A percentile compares a stretch with the other conserved stretches of the same genome.
Conservation (phyloP, 331 rosid genomes). For the Quercus lobata region DNA sequence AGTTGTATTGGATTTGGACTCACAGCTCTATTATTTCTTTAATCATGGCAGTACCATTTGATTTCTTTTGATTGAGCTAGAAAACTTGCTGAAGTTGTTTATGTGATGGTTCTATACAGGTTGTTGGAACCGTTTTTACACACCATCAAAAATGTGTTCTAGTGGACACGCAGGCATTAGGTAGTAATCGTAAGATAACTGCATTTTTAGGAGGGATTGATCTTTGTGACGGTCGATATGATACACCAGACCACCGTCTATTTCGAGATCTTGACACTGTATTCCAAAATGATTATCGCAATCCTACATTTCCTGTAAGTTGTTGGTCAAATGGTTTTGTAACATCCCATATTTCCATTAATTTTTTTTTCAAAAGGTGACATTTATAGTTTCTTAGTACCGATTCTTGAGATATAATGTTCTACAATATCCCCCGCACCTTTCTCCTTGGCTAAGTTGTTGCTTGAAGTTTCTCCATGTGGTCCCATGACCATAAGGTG, state of each 20-base stretch:
- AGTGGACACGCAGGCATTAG: conserved; percentile 77
- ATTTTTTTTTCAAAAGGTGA: too few species aligned
- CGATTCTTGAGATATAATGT: background rate
- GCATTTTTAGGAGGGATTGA: conserved; percentile 95
- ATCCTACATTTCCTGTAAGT: conserved; percentile 87
- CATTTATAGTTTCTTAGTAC: background rate
- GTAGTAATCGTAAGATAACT: conserved; percentile 81
- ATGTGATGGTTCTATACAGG: conserved; percentile 42
- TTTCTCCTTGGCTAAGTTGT: background rate
- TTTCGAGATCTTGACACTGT: conserved; percentile 67
- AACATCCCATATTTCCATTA: background rate
- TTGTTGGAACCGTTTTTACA: conserved; percentile 82
- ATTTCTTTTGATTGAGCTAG: conserved; percentile 12
- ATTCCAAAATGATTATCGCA: conserved; percentile 68
- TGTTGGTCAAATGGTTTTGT: background rate
- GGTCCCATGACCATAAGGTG: too few species aligned
- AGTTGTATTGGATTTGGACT: background rate
- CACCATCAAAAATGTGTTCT: conserved; percentile 97
- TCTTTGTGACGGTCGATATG: conserved; percentile 95
- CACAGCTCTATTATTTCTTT: background rate
- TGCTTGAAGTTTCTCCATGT: too few species aligned
- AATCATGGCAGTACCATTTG: background rate
- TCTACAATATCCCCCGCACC: background rate
- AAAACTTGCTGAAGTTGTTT: conserved; percentile 16
- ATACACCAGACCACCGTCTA: conserved; percentile 90